Percentiles rank a stretch among this genome's conserved stretches.
Conservation (phyloP, 352 stramenopile genomes). For the Pythium dissotocum region DNA sequence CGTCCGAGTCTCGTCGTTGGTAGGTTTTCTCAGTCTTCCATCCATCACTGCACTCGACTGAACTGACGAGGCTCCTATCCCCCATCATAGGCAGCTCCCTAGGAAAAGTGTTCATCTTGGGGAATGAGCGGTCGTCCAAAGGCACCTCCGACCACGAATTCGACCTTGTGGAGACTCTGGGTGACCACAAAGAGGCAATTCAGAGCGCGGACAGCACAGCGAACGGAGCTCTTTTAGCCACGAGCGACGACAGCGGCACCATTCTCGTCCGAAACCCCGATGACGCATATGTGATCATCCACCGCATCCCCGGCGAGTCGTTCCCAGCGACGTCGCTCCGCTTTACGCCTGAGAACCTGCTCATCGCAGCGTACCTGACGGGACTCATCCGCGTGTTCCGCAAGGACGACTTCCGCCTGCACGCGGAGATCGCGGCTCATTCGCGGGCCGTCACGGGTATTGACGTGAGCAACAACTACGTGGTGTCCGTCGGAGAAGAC, state of each 20-base stretch:
- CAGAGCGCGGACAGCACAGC: constrained; percentile 54
- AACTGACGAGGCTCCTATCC: background rate
- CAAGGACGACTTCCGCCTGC: constrained; percentile 46
- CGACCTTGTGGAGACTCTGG: constrained; percentile 59
- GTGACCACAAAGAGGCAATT: constrained; percentile 55
- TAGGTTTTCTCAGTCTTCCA: constrained; percentile 18
- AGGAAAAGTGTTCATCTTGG: constrained; percentile 59
- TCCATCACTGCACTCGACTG: background rate
- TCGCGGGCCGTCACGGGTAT: constrained; percentile 68
- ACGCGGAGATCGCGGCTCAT: constrained; percentile 69
- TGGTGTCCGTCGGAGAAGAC: constrained; percentile 73
- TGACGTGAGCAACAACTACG: constrained; percentile 45
- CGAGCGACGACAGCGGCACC: constrained; percentile 56
- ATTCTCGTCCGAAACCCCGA: constrained; percentile 58
- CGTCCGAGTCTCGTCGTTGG: constrained; percentile 49
- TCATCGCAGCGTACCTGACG: constrained; percentile 62
- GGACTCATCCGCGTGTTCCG: constrained; percentile 60
- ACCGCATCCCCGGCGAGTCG: constrained; percentile 47
- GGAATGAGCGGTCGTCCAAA: constrained; percentile 56
- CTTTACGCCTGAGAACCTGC: constrained; percentile 55
- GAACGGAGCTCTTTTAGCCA: constrained; percentile 45
- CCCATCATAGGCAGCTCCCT: constrained; percentile 46
- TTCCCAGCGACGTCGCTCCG: constrained; percentile 55
- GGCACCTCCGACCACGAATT: constrained; percentile 46
- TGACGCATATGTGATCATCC: constrained; percentile 60